Base-by-base conservation (phyloP, 2,329 filamentous ascomycete species). In the Penicillium sp. region DNA sequence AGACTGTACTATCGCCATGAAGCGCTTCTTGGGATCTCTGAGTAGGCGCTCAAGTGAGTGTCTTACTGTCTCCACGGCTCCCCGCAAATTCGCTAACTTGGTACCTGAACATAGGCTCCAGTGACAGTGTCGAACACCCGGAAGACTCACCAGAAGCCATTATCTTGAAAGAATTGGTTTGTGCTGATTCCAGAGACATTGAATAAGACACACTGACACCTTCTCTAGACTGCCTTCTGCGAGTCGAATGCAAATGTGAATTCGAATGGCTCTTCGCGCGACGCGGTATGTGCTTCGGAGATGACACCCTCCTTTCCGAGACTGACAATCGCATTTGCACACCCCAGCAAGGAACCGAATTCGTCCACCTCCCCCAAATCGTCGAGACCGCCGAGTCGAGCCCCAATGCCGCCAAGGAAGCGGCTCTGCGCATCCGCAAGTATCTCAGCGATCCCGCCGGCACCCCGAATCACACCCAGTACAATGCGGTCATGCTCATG, bases 351-450 rank as follows among this genome's bases (percentile, higher is more conserved):
- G 90, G 88, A 70, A 89, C 95, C 73, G 94, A 97, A 78, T 92
- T 96, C 61, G 86, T 96, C 57, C 90, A 92, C 70, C 88, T 97
- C 35, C 94, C 94, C 9, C 85, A 88, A 57, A 97, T 99, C 64
- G 94, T 99, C 78, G 94, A 97, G 70, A 85, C 89, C 50, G 92
- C 92, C 79, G 94, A 97, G 74, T 96, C 92, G 29, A 96, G 90
- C 45, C 93, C 94, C 9, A 79, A 81, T 45, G 94, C 94, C 6
- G 92, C 93, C 24, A 85, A 87, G 61, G 89, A 92, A 67, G 90
- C 90, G 65, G 91, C 92, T 48, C 79, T 84, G 62, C 81, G 89
- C 62, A 90, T 97, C 69, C 89, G 90, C 71, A 92, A 90, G 73
- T 93, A 88, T 72, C 79, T 99, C 57, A 82, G 85, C 65, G 88